Conservation (phyloP, 148 eudicot species). For the Rheum nobile region DNA sequence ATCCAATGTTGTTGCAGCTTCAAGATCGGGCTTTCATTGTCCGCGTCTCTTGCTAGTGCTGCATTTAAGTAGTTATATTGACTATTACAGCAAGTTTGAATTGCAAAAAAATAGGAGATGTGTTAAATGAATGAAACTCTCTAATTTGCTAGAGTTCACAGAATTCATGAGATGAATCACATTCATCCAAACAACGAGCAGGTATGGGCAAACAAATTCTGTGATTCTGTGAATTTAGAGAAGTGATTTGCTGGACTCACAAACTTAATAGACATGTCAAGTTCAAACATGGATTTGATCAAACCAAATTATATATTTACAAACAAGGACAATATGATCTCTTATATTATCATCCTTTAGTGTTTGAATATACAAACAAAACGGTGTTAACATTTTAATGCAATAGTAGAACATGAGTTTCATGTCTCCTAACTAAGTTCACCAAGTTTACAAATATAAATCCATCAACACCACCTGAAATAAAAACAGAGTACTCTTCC, state of each 20-base stretch:
- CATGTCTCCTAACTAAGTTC: neutral
- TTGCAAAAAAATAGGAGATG: neutral
- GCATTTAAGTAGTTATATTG: conserved; percentile 11
- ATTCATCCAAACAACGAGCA: no score
- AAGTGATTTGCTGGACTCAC: neutral
- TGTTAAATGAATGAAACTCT: neutral
- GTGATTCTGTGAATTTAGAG: neutral
- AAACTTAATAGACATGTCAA: neutral
- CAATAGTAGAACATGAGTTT: neutral
- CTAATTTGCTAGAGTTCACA: neutral
- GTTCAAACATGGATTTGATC: neutral
- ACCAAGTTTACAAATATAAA: neutral
- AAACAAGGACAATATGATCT: no score
- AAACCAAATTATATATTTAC: no score
- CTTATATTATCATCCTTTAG: neutral
- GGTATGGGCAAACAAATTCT: neutral
- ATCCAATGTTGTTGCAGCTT: conserved; percentile 44
- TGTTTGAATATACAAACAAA: neutral
- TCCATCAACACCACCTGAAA: neutral
- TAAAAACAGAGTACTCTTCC: neutral
- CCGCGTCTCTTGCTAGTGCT: conserved; percentile 44
- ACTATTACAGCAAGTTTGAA: neutral
- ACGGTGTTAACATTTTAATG: neutral
- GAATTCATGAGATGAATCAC: no score
- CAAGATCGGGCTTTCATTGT: conserved; percentile 55